A percentile compares a stretch with the other conserved stretches of the same genome.
phyloP scores from a whole-genome alignment of 2,329 filamentous ascomycete species.

The Penicillium psychrosexuale region DNA sequence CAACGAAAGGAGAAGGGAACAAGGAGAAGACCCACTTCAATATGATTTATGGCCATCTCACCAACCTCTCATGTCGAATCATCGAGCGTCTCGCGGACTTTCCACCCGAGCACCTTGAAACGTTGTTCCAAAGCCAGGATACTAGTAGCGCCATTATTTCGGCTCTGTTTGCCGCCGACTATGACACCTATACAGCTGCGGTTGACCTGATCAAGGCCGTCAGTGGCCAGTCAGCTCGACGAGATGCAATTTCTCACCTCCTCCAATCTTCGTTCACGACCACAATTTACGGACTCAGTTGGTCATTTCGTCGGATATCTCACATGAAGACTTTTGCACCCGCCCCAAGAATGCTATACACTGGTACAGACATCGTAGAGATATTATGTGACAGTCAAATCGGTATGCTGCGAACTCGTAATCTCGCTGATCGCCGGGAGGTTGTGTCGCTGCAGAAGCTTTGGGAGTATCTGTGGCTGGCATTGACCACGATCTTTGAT shows the following conservation, averaged over 20 bases:
- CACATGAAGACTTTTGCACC: slow-evolving; percentile 59
- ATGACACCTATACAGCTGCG: slow-evolving; percentile 73
- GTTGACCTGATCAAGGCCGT: slow-evolving; percentile 79
- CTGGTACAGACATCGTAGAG: slow-evolving; percentile 60
- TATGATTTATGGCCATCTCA: slow-evolving; percentile 61
- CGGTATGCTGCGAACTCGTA: slow-evolving; percentile 58
- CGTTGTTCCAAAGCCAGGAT: slow-evolving; percentile 64
- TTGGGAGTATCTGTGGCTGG: slow-evolving; percentile 83
- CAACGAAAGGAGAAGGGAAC: slow-evolving; percentile 45
- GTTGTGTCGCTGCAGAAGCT: slow-evolving; percentile 67
- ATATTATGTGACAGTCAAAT: slow-evolving; percentile 63
- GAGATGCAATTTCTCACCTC: slow-evolving; percentile 61
- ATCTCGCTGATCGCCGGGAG: slow-evolving; percentile 58
- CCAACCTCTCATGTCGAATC: slow-evolving; percentile 65
- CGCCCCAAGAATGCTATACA: slow-evolving; percentile 59
- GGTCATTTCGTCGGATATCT: slow-evolving; percentile 55
- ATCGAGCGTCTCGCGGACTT: slow-evolving; percentile 79
- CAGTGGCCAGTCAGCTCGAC: slow-evolving; percentile 64
- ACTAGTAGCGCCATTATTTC: slow-evolving; percentile 73
- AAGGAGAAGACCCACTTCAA: slow-evolving; percentile 73
- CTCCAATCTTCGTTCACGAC: slow-evolving; percentile 55
- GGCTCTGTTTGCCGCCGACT: slow-evolving; percentile 75
- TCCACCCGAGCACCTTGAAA: slow-evolving; percentile 62
- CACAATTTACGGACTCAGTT: slow-evolving; percentile 56
- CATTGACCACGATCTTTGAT: slow-evolving; percentile 74